Base-by-base conservation (phyloP, 2,329 filamentous ascomycete species). In the Didymella lethalis region DNA sequence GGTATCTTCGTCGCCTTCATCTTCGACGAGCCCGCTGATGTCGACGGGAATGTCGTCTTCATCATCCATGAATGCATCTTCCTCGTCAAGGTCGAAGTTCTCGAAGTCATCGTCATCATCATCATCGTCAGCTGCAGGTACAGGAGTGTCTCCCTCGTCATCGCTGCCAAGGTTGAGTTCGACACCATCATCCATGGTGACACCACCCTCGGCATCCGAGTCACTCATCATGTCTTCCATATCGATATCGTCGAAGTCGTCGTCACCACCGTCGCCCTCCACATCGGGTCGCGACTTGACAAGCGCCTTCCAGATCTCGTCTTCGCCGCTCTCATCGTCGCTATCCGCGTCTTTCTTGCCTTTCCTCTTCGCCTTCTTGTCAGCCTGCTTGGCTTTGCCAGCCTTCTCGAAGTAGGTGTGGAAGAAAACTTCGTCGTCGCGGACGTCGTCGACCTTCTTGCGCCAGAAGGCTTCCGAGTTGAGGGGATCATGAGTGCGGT, bases 361-460 rank as follows among this genome's bases (percentile, higher is more conserved):
- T 48, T 81, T 81, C 70, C 83, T 85, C 64, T 83, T 81, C 49
- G 81, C 79, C 75, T 86, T 84, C 78, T 85, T 85, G 68, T 84
- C 83, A 69, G 82, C 84, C 61, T 75, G 75, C 70, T 84, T 83
- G 66, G 82, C 79, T 64, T 83, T 84, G 48, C 82, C 85, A 11
- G 82, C 79, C 73, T 89, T 85, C 56, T 87, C 89, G 79, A 99
- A 99, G 85, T 99, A 99, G 66, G 92, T 89, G 78, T 99, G 95
- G 86, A 99, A 99, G 86, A 99, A 99, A 38, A 93, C 91, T 74
- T 99, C 95, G 65, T 99, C 93, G 0, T 88, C 92, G 3, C 90
- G 88, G 44, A 99, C 90, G 53, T 98, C 89, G 64, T 92, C 89
- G n/a, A 86, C 84, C 80, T 92, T 93, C 85, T 92, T 92, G 71